phyloP scores from a whole-genome alignment of 176 grass and related monocot genomes.

The Lolium multiflorum region DNA sequence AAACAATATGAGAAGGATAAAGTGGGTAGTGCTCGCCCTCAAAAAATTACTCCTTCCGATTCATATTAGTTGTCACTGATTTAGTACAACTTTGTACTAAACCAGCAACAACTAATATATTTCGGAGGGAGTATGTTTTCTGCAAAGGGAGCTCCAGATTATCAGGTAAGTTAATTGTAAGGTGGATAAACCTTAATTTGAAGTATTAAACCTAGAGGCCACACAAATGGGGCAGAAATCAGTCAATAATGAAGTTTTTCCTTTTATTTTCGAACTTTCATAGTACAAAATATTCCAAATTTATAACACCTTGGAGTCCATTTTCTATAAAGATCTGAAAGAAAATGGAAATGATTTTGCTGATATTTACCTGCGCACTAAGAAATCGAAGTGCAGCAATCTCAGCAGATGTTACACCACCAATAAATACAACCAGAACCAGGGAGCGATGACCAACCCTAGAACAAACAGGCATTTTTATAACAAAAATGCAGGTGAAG shows the following conservation, averaged over 20 bases:
- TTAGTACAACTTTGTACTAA: no score
- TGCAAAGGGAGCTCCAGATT: background rate
- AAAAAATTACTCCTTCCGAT: background rate
- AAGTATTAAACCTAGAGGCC: background rate
- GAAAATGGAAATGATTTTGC: background rate
- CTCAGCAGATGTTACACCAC: conserved; percentile 88
- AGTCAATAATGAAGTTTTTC: background rate
- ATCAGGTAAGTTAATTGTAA: background rate
- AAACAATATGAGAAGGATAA: background rate
- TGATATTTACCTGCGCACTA: conserved; percentile 74
- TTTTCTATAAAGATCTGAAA: conserved; percentile 21
- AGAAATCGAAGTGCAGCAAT: conserved; percentile 96
- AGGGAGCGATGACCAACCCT: conserved; percentile 80
- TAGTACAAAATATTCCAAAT: background rate
- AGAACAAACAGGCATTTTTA: conserved; percentile 4
- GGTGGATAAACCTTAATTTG: background rate
- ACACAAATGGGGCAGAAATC: background rate
- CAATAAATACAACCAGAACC: conserved; percentile 87
- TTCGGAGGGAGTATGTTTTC: no score
- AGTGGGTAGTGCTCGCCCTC: background rate
- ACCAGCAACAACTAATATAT: no score
- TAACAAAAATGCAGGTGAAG: background rate
- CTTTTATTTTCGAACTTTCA: background rate
- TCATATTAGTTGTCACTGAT: no score
- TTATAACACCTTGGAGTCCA: background rate